These are phyloP conservation scores for Chenopodium album DNA, from an alignment of 148 eudicot genomes.

Conservation along the genomic window DNA sequence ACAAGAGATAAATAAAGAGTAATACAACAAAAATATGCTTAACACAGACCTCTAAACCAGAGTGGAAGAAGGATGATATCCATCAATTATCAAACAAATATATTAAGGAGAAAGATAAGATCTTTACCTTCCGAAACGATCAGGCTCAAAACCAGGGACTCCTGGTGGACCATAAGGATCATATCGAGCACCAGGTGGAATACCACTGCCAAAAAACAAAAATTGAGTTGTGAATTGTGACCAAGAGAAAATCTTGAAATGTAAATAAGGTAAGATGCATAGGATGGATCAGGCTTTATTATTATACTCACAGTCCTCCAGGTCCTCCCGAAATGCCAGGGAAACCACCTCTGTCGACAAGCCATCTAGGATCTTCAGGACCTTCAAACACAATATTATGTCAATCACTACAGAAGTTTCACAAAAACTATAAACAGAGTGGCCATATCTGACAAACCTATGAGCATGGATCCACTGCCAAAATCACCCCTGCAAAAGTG, in stretches of 20 bases:
- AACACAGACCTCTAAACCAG: background rate
- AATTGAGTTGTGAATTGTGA: background rate
- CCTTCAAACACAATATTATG: conserved; percentile 41
- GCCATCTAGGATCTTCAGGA: conserved; percentile 79
- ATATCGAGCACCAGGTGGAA: conserved; percentile 88
- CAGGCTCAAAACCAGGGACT: conserved; percentile 91
- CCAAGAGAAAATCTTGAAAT: background rate
- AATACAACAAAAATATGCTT: background rate
- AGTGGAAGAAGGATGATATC: background rate
- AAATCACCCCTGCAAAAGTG: conserved; percentile 55
- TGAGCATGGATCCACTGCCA: conserved; percentile 74
- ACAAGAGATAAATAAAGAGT: background rate
- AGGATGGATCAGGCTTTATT: background rate
- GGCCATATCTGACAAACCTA: conserved; percentile 46
- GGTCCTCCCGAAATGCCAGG: conserved; percentile 56
- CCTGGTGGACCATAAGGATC: conserved; percentile 94
- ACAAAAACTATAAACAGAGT: background rate
- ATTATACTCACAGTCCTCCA: conserved; percentile 65
- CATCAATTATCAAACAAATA: background rate
- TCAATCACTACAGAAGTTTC: conserved; percentile 1
- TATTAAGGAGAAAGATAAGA: background rate
- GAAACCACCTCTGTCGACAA: conserved; percentile 50
- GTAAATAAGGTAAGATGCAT: background rate
- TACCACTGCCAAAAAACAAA: conserved; percentile 46
- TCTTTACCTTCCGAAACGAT: conserved; percentile 59